Percentiles rank a stretch among this genome's conserved stretches.
phyloP scores from a whole-genome alignment of 1,139 yeast genomes.

The Keqinozyma sinolaborantium region DNA sequence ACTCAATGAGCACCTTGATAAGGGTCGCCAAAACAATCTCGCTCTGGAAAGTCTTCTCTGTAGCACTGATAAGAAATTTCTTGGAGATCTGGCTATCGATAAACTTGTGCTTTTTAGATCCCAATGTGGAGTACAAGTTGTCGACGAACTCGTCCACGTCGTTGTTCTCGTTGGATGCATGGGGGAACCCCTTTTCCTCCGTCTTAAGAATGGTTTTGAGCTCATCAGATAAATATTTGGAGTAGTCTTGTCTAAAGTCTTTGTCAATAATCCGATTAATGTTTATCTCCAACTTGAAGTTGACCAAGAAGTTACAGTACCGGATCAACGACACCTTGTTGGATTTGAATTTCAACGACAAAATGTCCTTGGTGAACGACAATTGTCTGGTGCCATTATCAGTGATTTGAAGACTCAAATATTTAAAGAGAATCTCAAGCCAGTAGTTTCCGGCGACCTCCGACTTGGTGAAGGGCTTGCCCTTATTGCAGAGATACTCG shows the following conservation, averaged over 20 bases:
- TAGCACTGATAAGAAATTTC: conserved; percentile 26
- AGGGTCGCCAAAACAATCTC: conserved; percentile 29
- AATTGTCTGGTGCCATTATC: conserved; percentile 18
- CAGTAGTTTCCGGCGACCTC: conserved; percentile 38
- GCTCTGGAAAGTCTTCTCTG: conserved; percentile 38
- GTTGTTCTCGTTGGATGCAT: conserved; percentile 22
- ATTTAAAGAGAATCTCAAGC: conserved; percentile 30
- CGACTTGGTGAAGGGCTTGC: conserved; percentile 27
- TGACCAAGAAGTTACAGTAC: conserved; percentile 27
- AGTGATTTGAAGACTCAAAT: conserved; percentile 21
- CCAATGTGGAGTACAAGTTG: conserved; percentile 27
- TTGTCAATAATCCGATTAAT: conserved; percentile 14
- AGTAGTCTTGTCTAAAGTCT: conserved; percentile 29
- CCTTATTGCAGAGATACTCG: conserved; percentile 24
- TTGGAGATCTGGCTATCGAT: conserved; percentile 21
- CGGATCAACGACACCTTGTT: conserved; percentile 26
- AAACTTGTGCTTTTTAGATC: conserved; percentile 7
- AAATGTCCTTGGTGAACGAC: conserved; percentile 19
- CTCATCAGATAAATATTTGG: conserved; percentile 21
- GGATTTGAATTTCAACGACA: conserved; percentile 19
- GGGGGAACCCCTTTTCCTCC: conserved; percentile 22
- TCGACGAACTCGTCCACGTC: conserved; percentile 27
- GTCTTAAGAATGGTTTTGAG: conserved; percentile 7
- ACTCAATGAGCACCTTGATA: conserved; percentile 31
- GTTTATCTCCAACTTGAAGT: conserved; percentile 13